Percentiles rank a stretch among this genome's conserved stretches.
Evolutionary conservation across 331 rosid species (phyloP).

Genomic region (Rosa hybrid): DNA sequence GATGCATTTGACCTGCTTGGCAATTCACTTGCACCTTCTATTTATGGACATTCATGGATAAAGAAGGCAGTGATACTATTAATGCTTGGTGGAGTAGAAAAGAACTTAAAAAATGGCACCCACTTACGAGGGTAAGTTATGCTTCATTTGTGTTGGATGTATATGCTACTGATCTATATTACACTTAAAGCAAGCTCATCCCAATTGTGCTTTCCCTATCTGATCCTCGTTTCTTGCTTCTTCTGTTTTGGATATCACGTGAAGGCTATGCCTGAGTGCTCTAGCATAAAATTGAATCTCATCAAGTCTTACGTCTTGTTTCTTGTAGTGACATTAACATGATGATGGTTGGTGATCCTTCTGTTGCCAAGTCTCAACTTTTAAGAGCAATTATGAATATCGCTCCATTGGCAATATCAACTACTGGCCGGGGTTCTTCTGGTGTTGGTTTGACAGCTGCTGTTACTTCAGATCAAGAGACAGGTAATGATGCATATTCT

Average conservation of each 20-base stretch:
- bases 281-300: conserved; percentile 4
- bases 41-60: conserved; percentile 96
- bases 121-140: conserved; percentile 91
- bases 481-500: conserved; percentile 52
- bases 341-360: conserved; percentile 99
- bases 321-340: conserved; percentile 87
- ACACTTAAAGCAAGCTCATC: not conserved
- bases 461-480: conserved; percentile 98
- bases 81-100: conserved; percentile 97
- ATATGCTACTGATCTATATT: conserved; percentile 11
- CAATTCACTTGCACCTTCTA: conserved; percentile 95
- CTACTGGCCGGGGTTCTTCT: conserved; percentile 98
- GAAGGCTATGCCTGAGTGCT: not conserved
- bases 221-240: not conserved
- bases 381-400: conserved; percentile 93
- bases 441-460: conserved; percentile 99
- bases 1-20: conserved; percentile 94
- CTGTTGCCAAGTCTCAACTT: conserved; percentile 99
- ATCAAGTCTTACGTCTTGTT: conserved; percentile 16
- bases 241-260: not conserved
- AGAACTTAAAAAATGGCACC: conserved; percentile 96
- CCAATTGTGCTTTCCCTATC: not conserved
- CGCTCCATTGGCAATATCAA: conserved; percentile 95
- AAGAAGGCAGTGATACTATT: conserved; percentile 89
- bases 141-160: conserved; percentile 2